Evolutionary conservation across 225 moss, liverwort and hornwort species (phyloP).

Genomic region (Pseudisothecium myosuroides): DNA sequence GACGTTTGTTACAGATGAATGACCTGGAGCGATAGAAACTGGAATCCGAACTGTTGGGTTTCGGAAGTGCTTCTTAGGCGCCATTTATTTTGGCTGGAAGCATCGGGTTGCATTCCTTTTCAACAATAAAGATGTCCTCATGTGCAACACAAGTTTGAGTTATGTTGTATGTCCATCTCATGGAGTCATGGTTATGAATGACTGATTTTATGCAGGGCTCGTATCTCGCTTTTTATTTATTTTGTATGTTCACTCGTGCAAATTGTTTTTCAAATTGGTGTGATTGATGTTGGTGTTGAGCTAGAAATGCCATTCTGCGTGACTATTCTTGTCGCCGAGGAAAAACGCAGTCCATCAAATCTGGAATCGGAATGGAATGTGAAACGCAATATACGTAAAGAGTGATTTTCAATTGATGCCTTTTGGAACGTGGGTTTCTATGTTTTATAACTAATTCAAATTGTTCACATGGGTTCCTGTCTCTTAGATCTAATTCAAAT

Average conservation of each 20-base stretch:
- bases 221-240: too few relatives aligned
- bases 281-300: neutral
- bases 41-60: neutral
- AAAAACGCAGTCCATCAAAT: neutral
- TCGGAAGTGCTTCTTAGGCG: neutral
- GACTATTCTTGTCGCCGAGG: neutral
- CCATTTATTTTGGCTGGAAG: neutral
- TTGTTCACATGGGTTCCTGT: too few relatives aligned
- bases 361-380: neutral
- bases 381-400: neutral
- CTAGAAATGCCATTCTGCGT: neutral
- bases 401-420: too few relatives aligned
- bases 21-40: neutral
- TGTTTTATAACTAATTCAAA: neutral
- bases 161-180: too few relatives aligned
- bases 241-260: neutral
- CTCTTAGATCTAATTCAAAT: neutral
- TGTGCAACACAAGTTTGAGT: too few relatives aligned
- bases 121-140: neutral
- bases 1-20: too few relatives aligned
- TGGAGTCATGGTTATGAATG: neutral
- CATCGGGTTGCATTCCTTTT: neutral
- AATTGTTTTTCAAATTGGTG: neutral
- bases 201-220: too few relatives aligned
- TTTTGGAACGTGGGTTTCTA: too few relatives aligned